Evolutionary conservation across 2,329 filamentous ascomycete genomes (phyloP).

Genomic region (Metarhizium robertsii): DNA sequence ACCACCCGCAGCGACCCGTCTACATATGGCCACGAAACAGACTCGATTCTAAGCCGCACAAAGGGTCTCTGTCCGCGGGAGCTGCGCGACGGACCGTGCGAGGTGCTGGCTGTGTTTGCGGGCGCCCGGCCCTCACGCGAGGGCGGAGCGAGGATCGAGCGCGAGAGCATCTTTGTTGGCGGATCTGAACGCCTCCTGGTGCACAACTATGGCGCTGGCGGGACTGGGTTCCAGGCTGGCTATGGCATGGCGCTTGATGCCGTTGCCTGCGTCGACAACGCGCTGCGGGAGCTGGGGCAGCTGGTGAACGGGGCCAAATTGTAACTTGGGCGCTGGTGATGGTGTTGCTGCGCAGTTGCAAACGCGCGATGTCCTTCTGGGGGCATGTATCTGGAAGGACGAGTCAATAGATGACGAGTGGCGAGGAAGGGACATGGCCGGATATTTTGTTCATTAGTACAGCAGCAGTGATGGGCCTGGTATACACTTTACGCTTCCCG

Average conservation of each 20-base stretch:
- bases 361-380: too few relatives aligned
- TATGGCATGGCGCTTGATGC: conserved; percentile 30
- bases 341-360: too few relatives aligned
- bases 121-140: conserved; percentile 26
- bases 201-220: conserved; percentile 36
- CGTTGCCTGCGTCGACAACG: conserved; percentile 18
- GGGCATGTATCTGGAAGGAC: too few relatives aligned
- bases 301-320: neutral
- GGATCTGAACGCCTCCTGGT: conserved; percentile 19
- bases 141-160: conserved; percentile 34
- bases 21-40: conserved; percentile 26
- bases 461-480: too few relatives aligned
- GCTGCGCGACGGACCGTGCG: conserved; percentile 14
- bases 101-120: conserved; percentile 23
- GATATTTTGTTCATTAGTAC: too few relatives aligned
- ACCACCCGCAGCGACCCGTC: conserved; percentile 17
- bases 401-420: too few relatives aligned
- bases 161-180: conserved; percentile 21
- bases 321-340: neutral
- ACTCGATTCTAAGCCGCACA: conserved; percentile 27
- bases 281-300: conserved; percentile 12
- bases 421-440: too few relatives aligned
- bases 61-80: conserved; percentile 19
- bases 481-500: too few relatives aligned
- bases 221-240: conserved; percentile 35